These are phyloP conservation scores for Apiospora marii DNA, from an alignment of 2,329 filamentous ascomycete species.

Conservation along the genomic window DNA sequence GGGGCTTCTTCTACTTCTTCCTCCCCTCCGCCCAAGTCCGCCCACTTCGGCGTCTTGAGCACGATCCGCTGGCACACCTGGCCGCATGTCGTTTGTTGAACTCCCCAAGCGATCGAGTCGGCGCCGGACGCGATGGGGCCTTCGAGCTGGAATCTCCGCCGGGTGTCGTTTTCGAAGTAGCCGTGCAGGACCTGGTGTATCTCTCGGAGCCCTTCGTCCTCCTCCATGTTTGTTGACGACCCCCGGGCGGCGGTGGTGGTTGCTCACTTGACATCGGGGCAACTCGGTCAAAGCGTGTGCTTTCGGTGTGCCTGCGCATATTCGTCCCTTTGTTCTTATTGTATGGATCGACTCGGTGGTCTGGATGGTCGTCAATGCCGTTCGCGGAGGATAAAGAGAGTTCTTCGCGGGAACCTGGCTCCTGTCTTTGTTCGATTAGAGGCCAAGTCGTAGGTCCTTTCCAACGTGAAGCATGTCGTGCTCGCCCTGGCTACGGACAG, in stretches of 20 bases:
- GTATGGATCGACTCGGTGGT: neutral
- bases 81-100: neutral
- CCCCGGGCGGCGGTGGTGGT: neutral
- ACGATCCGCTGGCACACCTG: neutral
- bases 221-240: neutral
- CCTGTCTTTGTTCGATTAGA: neutral
- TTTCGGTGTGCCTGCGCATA: neutral
- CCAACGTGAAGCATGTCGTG: neutral
- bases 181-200: neutral
- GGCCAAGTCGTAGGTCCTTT: neutral
- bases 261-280: neutral
- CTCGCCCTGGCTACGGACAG: neutral
- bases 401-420: accelerated
- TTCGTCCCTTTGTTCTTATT: neutral
- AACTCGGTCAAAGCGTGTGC: neutral
- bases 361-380: neutral
- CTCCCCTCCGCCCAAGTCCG: neutral
- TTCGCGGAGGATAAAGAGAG: neutral
- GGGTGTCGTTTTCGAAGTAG: conserved; percentile 11
- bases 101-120: neutral
- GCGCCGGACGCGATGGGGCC: neutral
- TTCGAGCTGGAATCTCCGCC: conserved; percentile 2
- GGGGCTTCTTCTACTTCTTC: neutral
- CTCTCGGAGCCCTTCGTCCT: neutral
- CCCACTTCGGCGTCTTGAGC: conserved; percentile 16